Base-by-base conservation (phyloP, 2,329 filamentous ascomycete species). In the Pseudogymnoascus sp. region DNA sequence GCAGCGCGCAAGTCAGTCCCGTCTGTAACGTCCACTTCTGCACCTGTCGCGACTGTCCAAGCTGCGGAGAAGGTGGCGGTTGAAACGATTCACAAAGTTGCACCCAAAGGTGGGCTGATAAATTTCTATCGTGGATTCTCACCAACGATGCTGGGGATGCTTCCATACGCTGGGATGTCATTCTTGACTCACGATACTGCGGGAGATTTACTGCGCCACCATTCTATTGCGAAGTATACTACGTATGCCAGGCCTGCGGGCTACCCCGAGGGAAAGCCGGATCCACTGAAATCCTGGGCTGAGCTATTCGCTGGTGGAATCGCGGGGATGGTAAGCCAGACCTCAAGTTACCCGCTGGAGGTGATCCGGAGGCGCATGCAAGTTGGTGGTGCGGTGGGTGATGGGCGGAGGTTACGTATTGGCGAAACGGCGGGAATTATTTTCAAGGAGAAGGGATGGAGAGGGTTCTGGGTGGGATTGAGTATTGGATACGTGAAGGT, bases 111-210 rank as follows among this genome's bases (percentile, higher is more conserved):
- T 9, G 93, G 93, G 3, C 72, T 97, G 0, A 75, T 84, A 61
- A 99, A 99, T 74, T 99, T 99, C 73, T 99, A 97, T 75, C 86
- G 94, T 57, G 94, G 94, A 58, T 99, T 99, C 73, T 84, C 86
- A 0, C 90, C 93, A 0, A 97, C 94, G 0, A 75, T 99, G 4
- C 80, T 95, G 63, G 94, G 94, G 68, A 99, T 99, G 93, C 78
- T 99, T 0, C 94, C 94, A 0, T 99, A 99, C 71, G 94, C 94
- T 1, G 94, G 94, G 68, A 87, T 95, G 70, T 96, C 91, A 1
- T 99, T 99, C 76, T 82, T 99, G 39, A 96, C 91, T 0, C 94
- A 99, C 76, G 94, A 99, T 73, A 91, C 90, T 4, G 84, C 88
- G 39, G 90, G 90, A 63, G 94, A 99, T 73, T 70, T 94, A 53